Evolutionary conservation across 2,329 filamentous ascomycete genomes (phyloP).

Genomic region (Endoconidiophora polonica): DNA sequence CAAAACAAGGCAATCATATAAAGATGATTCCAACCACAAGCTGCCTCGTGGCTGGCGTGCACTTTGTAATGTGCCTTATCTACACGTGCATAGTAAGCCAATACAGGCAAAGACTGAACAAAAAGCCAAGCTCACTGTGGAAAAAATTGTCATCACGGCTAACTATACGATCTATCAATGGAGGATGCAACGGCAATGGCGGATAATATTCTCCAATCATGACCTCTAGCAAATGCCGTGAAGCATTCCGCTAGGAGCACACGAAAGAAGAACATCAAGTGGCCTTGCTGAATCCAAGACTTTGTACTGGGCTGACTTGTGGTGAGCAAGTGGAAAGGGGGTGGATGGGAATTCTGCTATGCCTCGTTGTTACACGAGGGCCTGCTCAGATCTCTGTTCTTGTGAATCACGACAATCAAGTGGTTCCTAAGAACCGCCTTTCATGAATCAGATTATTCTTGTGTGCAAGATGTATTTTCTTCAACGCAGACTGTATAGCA

Average conservation of each 20-base stretch:
- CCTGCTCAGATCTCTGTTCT: slow-evolving; percentile 38
- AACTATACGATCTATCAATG: neutral
- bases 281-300: slow-evolving; percentile 1
- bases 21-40: neutral
- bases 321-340: slow-evolving; percentile 10
- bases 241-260: too few species aligned
- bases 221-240: too few species aligned
- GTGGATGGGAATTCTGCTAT: slow-evolving; percentile 5
- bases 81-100: too few species aligned
- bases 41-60: neutral
- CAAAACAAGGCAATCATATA: too few species aligned
- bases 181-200: too few species aligned
- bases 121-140: neutral
- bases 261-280: neutral
- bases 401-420: slow-evolving; percentile 12
- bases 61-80: neutral
- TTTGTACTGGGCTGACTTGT: neutral
- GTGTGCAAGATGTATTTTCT: slow-evolving; percentile 11
- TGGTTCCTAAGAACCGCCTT: slow-evolving; percentile 8
- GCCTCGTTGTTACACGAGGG: slow-evolving; percentile 2
- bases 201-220: too few species aligned
- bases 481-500: slow-evolving; percentile 10
- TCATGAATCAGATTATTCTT: slow-evolving; percentile 7
- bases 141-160: neutral
- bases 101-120: neutral